Evolutionary conservation across 2,329 filamentous ascomycete genomes (phyloP).

Genomic region (Clonostachys byssicola): DNA sequence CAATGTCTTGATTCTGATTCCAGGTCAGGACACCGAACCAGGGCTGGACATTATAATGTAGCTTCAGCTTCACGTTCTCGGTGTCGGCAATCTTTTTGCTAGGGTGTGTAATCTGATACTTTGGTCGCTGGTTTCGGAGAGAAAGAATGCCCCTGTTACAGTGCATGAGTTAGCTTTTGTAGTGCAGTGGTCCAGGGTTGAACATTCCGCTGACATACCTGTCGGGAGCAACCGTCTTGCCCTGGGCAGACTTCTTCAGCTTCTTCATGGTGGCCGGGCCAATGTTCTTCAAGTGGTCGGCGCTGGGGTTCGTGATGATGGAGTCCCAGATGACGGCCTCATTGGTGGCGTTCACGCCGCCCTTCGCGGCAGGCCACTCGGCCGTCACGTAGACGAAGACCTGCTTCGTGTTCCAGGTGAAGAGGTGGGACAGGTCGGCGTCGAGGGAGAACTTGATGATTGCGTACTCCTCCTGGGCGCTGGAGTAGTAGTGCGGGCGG

Average conservation of each 20-base stretch:
- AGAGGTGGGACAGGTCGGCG: constrained; percentile 84
- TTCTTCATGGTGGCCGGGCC: constrained; percentile 58
- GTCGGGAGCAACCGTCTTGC: constrained; percentile 56
- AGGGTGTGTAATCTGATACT: constrained; percentile 96
- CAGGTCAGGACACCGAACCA: constrained; percentile 90
- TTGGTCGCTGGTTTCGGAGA: constrained; percentile 82
- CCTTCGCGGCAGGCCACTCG: constrained; percentile 47
- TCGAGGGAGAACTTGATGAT: constrained; percentile 91
- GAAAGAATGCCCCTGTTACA: constrained; percentile 59
- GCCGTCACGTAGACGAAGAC: constrained; percentile 95
- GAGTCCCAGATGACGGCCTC: constrained; percentile 92
- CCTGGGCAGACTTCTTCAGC: constrained; percentile 52
- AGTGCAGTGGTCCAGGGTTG: background rate
- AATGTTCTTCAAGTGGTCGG: constrained; percentile 58
- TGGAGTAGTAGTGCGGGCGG: constrained; percentile 91
- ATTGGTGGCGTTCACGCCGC: constrained; percentile 39
- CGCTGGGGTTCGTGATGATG: constrained; percentile 76
- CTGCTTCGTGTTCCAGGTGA: constrained; percentile 99
- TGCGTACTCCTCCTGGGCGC: constrained; percentile 92
- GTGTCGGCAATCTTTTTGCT: constrained; percentile 71
- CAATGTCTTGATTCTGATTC: constrained; percentile 52
- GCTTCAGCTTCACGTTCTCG: constrained; percentile 69
- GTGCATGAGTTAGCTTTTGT: background rate
- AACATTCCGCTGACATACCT: constrained; percentile 30
- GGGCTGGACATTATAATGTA: constrained; percentile 96